Percentiles rank a stretch among this genome's conserved stretches.
phyloP scores from a whole-genome alignment of 2,329 filamentous ascomycete genomes.

The Fusarium sp. region DNA sequence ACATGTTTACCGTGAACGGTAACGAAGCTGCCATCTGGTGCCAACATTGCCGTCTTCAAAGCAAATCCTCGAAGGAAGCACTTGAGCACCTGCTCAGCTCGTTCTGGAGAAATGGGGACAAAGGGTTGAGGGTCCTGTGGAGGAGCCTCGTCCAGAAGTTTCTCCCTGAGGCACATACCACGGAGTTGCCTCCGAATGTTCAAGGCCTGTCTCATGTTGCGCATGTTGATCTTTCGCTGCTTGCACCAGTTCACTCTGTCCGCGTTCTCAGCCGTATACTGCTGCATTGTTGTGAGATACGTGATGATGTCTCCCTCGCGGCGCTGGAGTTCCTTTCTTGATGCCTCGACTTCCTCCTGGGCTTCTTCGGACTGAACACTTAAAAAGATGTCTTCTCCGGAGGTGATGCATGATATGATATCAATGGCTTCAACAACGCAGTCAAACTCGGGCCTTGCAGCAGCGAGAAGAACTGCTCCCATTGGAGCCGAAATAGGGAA shows the following conservation, averaged over 20 bases:
- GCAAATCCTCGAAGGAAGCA: slow-evolving; percentile 73
- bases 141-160: slow-evolving; percentile 58
- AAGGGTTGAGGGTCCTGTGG: slow-evolving; percentile 67
- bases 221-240: slow-evolving; percentile 64
- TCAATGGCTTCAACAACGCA: slow-evolving; percentile 88
- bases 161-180: slow-evolving; percentile 63
- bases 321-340: slow-evolving; percentile 67
- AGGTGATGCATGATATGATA: slow-evolving; percentile 74
- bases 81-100: slow-evolving; percentile 64
- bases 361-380: slow-evolving; percentile 68
- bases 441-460: slow-evolving; percentile 74
- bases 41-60: slow-evolving; percentile 68
- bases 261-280: slow-evolving; percentile 66
- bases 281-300: slow-evolving; percentile 71
- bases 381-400: slow-evolving; percentile 71
- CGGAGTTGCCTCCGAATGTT: slow-evolving; percentile 72
- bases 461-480: slow-evolving; percentile 84
- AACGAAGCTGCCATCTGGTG: slow-evolving; percentile 69
- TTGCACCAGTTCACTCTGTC: slow-evolving; percentile 69
- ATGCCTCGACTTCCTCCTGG: slow-evolving; percentile 62
- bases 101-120: slow-evolving; percentile 63
- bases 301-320: slow-evolving; percentile 74
- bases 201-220: slow-evolving; percentile 71
- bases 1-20: slow-evolving; percentile 69
- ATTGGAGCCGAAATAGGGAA: slow-evolving; percentile 86